phyloP scores from a whole-genome alignment of 352 stramenopile species.

The Phytopythium sindhum region DNA sequence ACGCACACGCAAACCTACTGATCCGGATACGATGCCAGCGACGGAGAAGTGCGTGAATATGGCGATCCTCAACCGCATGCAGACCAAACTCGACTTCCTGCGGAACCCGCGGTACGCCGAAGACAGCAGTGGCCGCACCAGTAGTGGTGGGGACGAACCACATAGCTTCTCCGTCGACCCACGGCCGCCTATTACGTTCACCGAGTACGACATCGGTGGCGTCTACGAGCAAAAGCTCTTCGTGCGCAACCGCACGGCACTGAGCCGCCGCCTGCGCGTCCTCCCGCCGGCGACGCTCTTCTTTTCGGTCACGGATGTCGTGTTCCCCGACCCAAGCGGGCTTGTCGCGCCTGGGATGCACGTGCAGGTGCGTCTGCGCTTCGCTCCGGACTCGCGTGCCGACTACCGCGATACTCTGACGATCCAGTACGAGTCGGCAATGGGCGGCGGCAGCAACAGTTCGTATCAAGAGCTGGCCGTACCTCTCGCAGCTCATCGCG shows the following conservation, averaged over 20 bases:
- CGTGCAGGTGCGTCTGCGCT: slow-evolving; percentile 53
- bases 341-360: slow-evolving; percentile 73
- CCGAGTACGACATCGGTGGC: slow-evolving; percentile 65
- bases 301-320: slow-evolving; percentile 56
- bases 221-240: slow-evolving; percentile 73
- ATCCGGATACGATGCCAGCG: slow-evolving; percentile 47
- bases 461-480: slow-evolving; percentile 27
- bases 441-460: slow-evolving; percentile 8
- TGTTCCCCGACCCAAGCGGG: slow-evolving; percentile 38
- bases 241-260: slow-evolving; percentile 50
- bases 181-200: slow-evolving; percentile 53
- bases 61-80: slow-evolving; percentile 70
- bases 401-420: slow-evolving; percentile 68
- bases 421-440: slow-evolving; percentile 41
- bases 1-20: background rate
- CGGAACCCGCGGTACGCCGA: slow-evolving; percentile 56
- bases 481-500: slow-evolving; percentile 40
- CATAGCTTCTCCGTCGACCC: slow-evolving; percentile 48
- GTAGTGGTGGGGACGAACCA: background rate
- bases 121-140: background rate
- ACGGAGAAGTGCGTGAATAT: slow-evolving; percentile 59
- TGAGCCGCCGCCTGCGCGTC: slow-evolving; percentile 60
- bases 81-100: slow-evolving; percentile 72
- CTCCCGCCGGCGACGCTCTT: slow-evolving; percentile 56
- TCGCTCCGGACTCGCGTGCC: slow-evolving; percentile 66